Percentiles rank a stretch among this genome's conserved stretches.
Conservation (phyloP, 257 asterid species). For the Nicotiana tomentosiformis region DNA sequence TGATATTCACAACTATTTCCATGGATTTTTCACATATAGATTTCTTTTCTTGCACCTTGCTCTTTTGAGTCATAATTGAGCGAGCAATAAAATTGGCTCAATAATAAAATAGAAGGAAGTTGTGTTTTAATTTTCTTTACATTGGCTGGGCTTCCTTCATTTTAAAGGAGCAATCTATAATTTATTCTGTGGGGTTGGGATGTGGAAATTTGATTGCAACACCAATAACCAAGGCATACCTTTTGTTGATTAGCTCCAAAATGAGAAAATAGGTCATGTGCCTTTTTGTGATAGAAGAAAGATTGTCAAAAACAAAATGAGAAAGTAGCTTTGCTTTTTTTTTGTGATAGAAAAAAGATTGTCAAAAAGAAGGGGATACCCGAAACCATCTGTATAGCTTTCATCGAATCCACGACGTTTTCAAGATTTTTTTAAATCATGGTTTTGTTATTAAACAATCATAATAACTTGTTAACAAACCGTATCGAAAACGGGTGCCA, state of each 20-base stretch:
- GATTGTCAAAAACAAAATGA: neutral
- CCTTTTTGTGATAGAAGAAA: neutral
- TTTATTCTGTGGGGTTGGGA: conserved; percentile 12
- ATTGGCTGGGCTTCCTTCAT: neutral
- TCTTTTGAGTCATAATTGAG: conserved; percentile 18
- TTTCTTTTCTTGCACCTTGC: neutral
- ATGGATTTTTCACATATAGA: conserved; percentile 32
- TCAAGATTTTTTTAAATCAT: neutral
- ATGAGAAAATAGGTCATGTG: neutral
- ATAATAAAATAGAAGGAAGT: too few species aligned
- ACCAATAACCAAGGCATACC: neutral
- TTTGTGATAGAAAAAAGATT: neutral
- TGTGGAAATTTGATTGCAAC: neutral
- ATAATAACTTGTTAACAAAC: neutral
- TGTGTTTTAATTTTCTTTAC: neutral
- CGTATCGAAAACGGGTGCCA: too few species aligned
- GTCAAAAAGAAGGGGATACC: neutral
- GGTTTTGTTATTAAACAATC: too few species aligned
- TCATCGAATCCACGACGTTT: neutral
- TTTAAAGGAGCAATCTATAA: neutral
- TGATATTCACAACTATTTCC: conserved; percentile 25
- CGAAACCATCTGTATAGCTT: neutral
- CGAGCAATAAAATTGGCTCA: neutral
- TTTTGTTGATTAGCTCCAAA: neutral
- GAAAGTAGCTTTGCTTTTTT: neutral